Base-by-base conservation (phyloP, 768 basidiomycete genomes). In the Xerocomellus intermedius region DNA sequence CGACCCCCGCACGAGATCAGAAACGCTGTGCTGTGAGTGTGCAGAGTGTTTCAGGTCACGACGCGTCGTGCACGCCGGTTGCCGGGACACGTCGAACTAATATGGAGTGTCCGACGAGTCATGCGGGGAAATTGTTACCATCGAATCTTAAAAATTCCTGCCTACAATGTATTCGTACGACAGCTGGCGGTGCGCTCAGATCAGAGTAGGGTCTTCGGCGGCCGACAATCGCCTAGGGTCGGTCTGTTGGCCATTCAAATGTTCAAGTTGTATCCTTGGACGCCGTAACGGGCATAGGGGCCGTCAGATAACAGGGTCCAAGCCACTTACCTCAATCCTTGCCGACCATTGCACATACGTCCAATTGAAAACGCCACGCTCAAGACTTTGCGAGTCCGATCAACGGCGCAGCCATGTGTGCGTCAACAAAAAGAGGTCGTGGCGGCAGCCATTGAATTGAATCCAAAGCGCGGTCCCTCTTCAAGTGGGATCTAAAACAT, bases 221-320 rank as follows among this genome's bases (percentile, higher is more conserved):
- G 44, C 30, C 5, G 48, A n/a, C n/a, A 17, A 35, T 41, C n/a
- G 4, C 30, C 51, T 46, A 58, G 61, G 56, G 60, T 51, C 54
- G 9, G 8, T 35, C 24, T 39, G 3, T 16, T 21, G n/a, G 22
- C 37, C 35, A 4, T 46, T 22, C 35, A 36, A 13, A 2, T 16
- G 3, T 46, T n/a, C 35, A 36, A 13, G 35, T 36, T 36, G 21
- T 43, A 19, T n/a, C 42, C 37, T 32, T n/a, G 33, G 33, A 51
- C 46, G 49, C 38, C 38, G 39, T 45, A 22, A 59, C 26, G 33
- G 8, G 33, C 51, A 13, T 37, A 22, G 22, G 21, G 28, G 10
- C 12, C 43, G 19, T 32, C 52, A 42, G 45, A 48, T 42, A 47
- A 37, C 52, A 65, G 54, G 64, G 60, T 52, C 30, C 8, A 33